Conservation (phyloP, 2,329 filamentous ascomycete species). For the Chaetomiaceae sp. region DNA sequence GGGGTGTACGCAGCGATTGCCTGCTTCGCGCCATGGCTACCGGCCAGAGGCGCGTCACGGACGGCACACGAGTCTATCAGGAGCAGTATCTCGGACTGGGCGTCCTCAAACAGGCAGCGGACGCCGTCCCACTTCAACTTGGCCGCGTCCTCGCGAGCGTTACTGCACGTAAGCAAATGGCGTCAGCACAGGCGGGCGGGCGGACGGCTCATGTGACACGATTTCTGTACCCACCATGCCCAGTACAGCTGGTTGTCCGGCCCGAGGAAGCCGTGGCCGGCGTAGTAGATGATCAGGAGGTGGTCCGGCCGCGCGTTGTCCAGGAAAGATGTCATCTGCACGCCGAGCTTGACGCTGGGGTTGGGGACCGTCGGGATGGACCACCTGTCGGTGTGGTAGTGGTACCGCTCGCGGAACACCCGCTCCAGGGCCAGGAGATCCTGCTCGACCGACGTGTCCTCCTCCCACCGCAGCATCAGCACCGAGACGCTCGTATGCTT, state of each 20-base stretch:
- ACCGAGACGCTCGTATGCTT: constrained; percentile 55
- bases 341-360: constrained; percentile 55
- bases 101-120: constrained; percentile 56
- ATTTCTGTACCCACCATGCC: constrained; percentile 53
- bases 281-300: constrained; percentile 59
- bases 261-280: constrained; percentile 54
- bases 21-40: constrained; percentile 54
- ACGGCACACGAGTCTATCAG: constrained; percentile 56
- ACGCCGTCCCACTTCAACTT: constrained; percentile 60
- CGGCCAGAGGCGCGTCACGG: constrained; percentile 44
- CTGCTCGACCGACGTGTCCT: constrained; percentile 47
- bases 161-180: constrained; percentile 37
- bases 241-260: constrained; percentile 57
- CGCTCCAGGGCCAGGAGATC: constrained; percentile 51
- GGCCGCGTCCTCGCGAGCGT: constrained; percentile 50
- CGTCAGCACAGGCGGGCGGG: constrained; percentile 17
- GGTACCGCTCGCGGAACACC: constrained; percentile 54
- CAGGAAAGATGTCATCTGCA: constrained; percentile 54
- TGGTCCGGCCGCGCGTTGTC: constrained; percentile 53
- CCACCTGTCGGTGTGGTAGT: constrained; percentile 55
- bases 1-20: constrained; percentile 54
- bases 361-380: constrained; percentile 54
- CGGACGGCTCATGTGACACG: neutral
- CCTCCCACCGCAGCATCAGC: constrained; percentile 56
- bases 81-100: constrained; percentile 56